A percentile compares a stretch with the other conserved stretches of the same genome.
Conservation (phyloP, 208 protist species). For the Trypanosoma congolense region DNA sequence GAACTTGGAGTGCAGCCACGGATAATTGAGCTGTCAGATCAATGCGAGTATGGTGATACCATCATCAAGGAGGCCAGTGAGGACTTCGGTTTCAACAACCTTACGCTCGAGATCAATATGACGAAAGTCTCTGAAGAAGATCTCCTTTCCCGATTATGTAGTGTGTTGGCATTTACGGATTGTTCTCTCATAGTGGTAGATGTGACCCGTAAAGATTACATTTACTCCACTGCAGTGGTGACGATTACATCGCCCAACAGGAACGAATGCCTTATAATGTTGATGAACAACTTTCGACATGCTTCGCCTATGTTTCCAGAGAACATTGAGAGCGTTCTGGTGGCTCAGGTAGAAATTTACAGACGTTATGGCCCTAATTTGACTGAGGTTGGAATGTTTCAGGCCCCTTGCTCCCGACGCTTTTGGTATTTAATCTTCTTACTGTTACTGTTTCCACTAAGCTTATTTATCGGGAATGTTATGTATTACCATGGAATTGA, state of each 20-base stretch:
- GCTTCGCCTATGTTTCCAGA: slow-evolving; percentile 43
- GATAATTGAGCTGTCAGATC: slow-evolving; percentile 27
- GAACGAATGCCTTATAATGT: slow-evolving; percentile 25
- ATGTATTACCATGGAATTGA: slow-evolving; percentile 43
- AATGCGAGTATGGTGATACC: slow-evolving; percentile 28
- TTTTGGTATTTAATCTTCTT: slow-evolving; percentile 86
- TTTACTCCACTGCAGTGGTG: slow-evolving; percentile 4
- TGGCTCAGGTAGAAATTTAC: slow-evolving; percentile 37
- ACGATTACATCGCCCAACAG: slow-evolving; percentile 15
- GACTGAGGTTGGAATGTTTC: slow-evolving; percentile 25
- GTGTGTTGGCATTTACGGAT: slow-evolving; percentile 13
- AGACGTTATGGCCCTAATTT: slow-evolving; percentile 20
- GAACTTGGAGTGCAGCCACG: slow-evolving; percentile 38
- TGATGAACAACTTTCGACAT: slow-evolving; percentile 40
- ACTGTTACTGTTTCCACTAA: slow-evolving; percentile 61
- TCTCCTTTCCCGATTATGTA: slow-evolving; percentile 8
- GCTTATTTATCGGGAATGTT: slow-evolving; percentile 43
- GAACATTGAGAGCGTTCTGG: slow-evolving; percentile 36
- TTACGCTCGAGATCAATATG: slow-evolving; percentile 15
- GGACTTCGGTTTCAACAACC: slow-evolving; percentile 18
- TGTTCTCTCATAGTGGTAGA: slow-evolving; percentile 18
- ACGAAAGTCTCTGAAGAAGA: neutral
- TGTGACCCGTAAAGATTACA: too few relatives aligned
- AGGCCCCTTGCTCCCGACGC: slow-evolving; percentile 35
- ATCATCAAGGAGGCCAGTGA: neutral